phyloP scores from a whole-genome alignment of 2,329 filamentous ascomycete genomes.

The Triangularia setosa region DNA sequence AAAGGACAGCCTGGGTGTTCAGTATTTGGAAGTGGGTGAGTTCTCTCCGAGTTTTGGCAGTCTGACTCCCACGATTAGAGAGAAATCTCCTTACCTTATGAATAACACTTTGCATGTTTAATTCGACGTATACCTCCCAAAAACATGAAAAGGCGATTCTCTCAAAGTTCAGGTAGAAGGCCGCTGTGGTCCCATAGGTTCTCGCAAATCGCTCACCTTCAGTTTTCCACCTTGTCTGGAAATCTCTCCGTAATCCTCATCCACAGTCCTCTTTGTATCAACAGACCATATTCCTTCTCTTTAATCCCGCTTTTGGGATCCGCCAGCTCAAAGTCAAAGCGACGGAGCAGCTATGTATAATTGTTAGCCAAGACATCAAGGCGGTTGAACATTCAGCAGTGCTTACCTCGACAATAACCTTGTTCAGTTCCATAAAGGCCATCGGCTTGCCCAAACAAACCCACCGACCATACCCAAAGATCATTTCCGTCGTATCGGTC shows the following conservation, averaged over 20 bases:
- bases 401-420: conserved; percentile 29
- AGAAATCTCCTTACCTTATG: too few species aligned
- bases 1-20: too few species aligned
- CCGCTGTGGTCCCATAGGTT: too few species aligned
- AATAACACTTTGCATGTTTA: too few species aligned
- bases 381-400: too few species aligned
- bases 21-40: too few species aligned
- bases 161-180: too few species aligned
- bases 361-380: not conserved
- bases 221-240: not conserved
- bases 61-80: too few species aligned
- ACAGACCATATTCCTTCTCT: not conserved
- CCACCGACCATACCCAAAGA: conserved; percentile 38
- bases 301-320: not conserved
- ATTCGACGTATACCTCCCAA: too few species aligned
- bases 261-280: not conserved
- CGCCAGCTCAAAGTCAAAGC: not conserved
- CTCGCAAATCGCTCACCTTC: too few species aligned
- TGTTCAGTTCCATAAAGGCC: conserved; percentile 41
- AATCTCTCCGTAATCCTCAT: not conserved
- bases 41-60: too few species aligned
- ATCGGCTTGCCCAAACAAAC: conserved; percentile 41
- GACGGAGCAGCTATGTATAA: not conserved
- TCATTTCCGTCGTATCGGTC: conserved; percentile 33
- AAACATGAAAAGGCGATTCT: too few species aligned